Conservation (phyloP, 805 yeast species). For the Cyberlindnera euphorbiae region DNA sequence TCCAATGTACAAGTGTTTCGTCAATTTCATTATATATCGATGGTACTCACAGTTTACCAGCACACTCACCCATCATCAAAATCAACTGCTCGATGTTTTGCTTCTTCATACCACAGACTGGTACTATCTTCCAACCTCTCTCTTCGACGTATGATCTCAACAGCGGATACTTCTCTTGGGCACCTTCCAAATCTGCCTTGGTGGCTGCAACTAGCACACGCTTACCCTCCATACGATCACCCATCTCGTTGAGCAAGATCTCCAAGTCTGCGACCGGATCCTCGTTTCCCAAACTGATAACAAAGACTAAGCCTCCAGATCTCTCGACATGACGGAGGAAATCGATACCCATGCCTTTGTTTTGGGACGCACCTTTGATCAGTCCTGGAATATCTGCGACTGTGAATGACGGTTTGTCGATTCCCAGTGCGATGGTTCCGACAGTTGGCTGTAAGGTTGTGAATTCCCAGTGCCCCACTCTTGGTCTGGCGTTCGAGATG, state of each 20-base stretch:
- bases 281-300: slow-evolving; percentile 64
- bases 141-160: slow-evolving; percentile 42
- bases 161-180: slow-evolving; percentile 41
- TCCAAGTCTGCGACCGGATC: slow-evolving; percentile 66
- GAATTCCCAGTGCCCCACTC: slow-evolving; percentile 95
- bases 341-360: slow-evolving; percentile 91
- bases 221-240: slow-evolving; percentile 57
- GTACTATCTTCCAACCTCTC: slow-evolving; percentile 64
- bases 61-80: slow-evolving; percentile 59
- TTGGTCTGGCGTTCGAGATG: slow-evolving; percentile 83
- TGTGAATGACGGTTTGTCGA: slow-evolving; percentile 64
- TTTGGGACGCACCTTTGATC: slow-evolving; percentile 77
- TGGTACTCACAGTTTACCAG: slow-evolving; percentile 19
- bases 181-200: slow-evolving; percentile 76
- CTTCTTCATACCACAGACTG: slow-evolving; percentile 73
- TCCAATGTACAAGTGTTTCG: too few species aligned
- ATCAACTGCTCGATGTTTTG: slow-evolving; percentile 73
- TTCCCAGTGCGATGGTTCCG: slow-evolving; percentile 73
- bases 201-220: slow-evolving; percentile 78
- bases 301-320: slow-evolving; percentile 85
- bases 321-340: slow-evolving; percentile 91
- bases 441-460: slow-evolving; percentile 90
- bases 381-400: slow-evolving; percentile 98
- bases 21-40: neutral
- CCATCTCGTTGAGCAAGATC: slow-evolving; percentile 65